phyloP scores from a whole-genome alignment of 2,329 filamentous ascomycete species.

The Sphaerulina populicola region DNA sequence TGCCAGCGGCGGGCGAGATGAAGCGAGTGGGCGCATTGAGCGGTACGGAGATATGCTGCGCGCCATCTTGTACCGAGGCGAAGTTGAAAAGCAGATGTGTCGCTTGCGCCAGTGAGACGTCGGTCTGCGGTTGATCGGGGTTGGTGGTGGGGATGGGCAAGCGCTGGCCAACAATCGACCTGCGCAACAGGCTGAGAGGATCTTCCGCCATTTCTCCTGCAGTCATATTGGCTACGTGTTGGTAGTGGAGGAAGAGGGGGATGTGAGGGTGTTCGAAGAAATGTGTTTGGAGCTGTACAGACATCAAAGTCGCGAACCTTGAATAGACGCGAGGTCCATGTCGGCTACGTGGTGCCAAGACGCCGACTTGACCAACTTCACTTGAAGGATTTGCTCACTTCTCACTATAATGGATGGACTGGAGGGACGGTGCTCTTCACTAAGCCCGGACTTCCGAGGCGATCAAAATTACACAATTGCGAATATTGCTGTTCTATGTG shows the following conservation, averaged over 20 bases:
- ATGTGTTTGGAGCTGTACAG: no score
- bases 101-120: constrained; percentile 61
- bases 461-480: neutral
- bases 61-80: constrained; percentile 22
- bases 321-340: neutral
- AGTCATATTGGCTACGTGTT: constrained; percentile 1
- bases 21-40: constrained; percentile 68
- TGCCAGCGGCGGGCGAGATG: constrained; percentile 52
- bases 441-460: neutral
- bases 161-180: constrained; percentile 64
- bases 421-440: no score
- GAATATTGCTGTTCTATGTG: neutral
- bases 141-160: constrained; percentile 67
- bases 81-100: constrained; percentile 49
- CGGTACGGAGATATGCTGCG: constrained; percentile 48
- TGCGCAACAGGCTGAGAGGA: constrained; percentile 73
- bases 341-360: neutral
- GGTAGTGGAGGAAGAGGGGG: neutral
- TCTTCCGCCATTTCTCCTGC: constrained; percentile 44
- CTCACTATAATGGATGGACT: no score
- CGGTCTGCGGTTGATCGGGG: constrained; percentile 54
- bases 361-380: neutral
- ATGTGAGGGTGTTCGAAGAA: neutral
- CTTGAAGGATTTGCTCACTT: neutral
- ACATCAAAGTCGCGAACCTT: no score